Base-by-base conservation (phyloP, 106 monocot species). In the Narthecium ossifragum region DNA sequence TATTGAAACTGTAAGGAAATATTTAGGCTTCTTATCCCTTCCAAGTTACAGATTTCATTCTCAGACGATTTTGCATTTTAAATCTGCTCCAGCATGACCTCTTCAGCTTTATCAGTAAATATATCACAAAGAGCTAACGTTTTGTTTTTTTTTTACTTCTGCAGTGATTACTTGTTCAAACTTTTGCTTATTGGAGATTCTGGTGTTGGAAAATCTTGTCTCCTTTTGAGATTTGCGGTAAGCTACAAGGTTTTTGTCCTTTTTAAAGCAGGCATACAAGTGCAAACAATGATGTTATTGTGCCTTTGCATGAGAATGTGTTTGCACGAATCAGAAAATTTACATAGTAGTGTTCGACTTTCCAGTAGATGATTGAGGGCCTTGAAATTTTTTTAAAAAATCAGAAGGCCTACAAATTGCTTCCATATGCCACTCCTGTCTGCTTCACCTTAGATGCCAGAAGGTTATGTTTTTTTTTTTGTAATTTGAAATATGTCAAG, bases 111-210 rank as follows among this genome's bases (percentile, higher is more conserved):
- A 18, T 43, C 18, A 3, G 11, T 24, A 0, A 22, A 2, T 49
- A 8, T 8, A 49, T 49, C 21, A 49, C 18, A 49, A 49, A 23
- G 23, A 49, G 23, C 21, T 22, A 0, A 49, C 17, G 9, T 49
- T 8, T 22, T 49, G 5, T 6, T 2, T n/a, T 8, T 58, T 61
- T 61, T 20, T 57, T 58, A 26, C 27, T 30, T 50, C 52, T 67
- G 30, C 63, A 78, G 78, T 61, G 78, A 78, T 36, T 78, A 78
- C 60, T 60, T 78, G 7, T 78, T 78, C 62, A 78, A 78, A 61
- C 78, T 78, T 67, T 43, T 78, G 67, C 78, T 78, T 21, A 78
- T 78, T 57, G 72, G 78, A 68, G 78, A 78, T 51, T 78, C 78
- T 25, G 72, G 78, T 47, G 78, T 78, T 31, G 78, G 78, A 23